These are phyloP conservation scores for Alternaria burnsii DNA, from an alignment of 2,329 filamentous ascomycete genomes.

Conservation along the genomic window DNA sequence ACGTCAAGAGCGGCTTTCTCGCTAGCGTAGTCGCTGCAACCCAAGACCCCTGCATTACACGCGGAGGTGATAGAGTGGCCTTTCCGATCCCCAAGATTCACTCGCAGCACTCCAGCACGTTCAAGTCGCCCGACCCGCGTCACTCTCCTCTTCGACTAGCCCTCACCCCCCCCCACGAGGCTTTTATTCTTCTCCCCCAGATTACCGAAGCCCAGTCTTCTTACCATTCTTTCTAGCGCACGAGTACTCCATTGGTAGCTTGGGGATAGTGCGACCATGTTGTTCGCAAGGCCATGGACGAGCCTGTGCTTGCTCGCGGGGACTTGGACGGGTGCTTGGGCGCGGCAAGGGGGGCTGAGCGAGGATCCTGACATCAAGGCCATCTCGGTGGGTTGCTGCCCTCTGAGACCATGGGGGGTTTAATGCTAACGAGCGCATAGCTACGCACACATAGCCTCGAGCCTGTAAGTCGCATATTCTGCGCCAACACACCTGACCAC, in stretches of 20 bases:
- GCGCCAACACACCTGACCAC: background rate
- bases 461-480: constrained; percentile 67
- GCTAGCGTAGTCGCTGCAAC: constrained; percentile 23
- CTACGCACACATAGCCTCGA: constrained; percentile 85
- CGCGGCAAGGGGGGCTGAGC: constrained; percentile 38
- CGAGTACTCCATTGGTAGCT: constrained; percentile 15
- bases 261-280: constrained; percentile 40
- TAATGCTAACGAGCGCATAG: constrained; percentile 56
- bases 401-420: constrained; percentile 4
- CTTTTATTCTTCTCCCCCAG: constrained; percentile 23
- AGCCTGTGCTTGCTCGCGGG: constrained; percentile 51
- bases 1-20: constrained; percentile 39
- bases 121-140: constrained; percentile 36
- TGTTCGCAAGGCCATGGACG: constrained; percentile 47
- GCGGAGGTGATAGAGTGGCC: constrained; percentile 35
- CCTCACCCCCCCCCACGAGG: constrained; percentile 16
- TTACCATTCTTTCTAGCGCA: constrained; percentile 38
- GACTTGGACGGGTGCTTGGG: constrained; percentile 42
- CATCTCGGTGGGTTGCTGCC: constrained; percentile 65
- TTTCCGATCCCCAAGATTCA: constrained; percentile 18
- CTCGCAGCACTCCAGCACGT: constrained; percentile 27
- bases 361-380: constrained; percentile 65
- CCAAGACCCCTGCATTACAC: constrained; percentile 33
- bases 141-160: constrained; percentile 37
- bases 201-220: constrained; percentile 38